Base-by-base conservation (phyloP, 2,329 filamentous ascomycete genomes). In the Esteya vermicola region DNA sequence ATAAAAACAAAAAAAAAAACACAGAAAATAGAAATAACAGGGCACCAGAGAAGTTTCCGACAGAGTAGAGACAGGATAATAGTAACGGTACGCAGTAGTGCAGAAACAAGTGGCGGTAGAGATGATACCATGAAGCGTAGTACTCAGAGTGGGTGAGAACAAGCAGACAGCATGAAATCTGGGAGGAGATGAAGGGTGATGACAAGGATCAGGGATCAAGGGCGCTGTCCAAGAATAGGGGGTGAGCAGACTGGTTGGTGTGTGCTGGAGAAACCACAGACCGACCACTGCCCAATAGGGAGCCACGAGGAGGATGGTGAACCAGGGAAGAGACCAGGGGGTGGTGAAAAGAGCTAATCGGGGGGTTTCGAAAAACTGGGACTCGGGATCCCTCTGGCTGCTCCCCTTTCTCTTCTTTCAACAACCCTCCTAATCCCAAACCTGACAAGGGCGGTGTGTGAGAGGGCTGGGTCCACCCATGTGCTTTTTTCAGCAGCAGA, bases 201-300 rank as follows among this genome's bases (percentile, higher is more conserved):
- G n/a, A n/a, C n/a, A n/a, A 12, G 36, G 28, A 33, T 34, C 34
- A 40, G 30, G 44, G 40, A 40, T 42, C 44, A 38, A 39, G 43
- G 41, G 30, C 43, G 14, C 33, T 38, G 36, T 38, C 27, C 20
- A 33, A 20, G 31, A 39, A 25, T 28, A 33, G 38, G 38, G 38
- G 37, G 19, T 25, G 19, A 22, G 59, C 50, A 68, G 68, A 72
- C 71, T 72, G 57, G 60, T 37, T 52, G 51, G 40, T 35, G 45
- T 38, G 44, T 57, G 55, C 55, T 56, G 57, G 59, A 47, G 44
- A 48, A 45, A 21, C 44, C 57, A 59, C 60, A 7, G 13, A 16
- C 3, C 14, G 60, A 57, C 57, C 52, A 53, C 58, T 65, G 60
- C 65, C 68, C 62, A 70, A 72, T 67, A 51, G 54, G 60, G 65